Evolutionary conservation across 2,329 filamentous ascomycete genomes (phyloP).

Genomic region (Penicillium sp.): DNA sequence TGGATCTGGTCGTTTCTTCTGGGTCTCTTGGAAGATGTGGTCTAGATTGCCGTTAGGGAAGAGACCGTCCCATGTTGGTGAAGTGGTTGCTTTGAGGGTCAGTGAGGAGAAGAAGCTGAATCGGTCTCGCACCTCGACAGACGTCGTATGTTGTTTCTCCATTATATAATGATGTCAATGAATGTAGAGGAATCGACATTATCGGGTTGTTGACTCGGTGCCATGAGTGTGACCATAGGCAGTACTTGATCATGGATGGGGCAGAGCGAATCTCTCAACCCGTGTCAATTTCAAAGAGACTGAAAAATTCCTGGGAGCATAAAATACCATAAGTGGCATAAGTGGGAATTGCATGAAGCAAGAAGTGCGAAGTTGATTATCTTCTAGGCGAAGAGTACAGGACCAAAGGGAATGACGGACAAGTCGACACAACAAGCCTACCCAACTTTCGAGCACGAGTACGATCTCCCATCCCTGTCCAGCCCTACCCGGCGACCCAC

Average conservation of each 20-base stretch:
- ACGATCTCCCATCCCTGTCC: background rate
- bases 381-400: background rate
- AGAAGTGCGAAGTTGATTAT: background rate
- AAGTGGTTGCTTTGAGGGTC: conserved; percentile 54
- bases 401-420: background rate
- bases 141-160: background rate
- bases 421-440: background rate
- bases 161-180: background rate
- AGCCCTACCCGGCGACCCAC: background rate
- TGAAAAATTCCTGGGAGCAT: background rate
- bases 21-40: conserved; percentile 13
- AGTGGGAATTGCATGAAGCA: background rate
- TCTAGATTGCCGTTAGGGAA: conserved; percentile 13
- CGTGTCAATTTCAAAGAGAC: background rate
- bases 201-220: background rate
- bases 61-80: conserved; percentile 21
- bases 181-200: background rate
- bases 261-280: background rate
- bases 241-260: background rate
- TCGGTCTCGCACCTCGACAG: conserved; percentile 51
- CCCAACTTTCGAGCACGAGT: no score
- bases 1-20: conserved; percentile 10
- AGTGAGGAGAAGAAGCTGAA: conserved; percentile 96
- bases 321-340: background rate
- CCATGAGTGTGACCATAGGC: background rate